phyloP scores from a whole-genome alignment of 768 basidiomycete genomes.

The Lentinus tigrinus region DNA sequence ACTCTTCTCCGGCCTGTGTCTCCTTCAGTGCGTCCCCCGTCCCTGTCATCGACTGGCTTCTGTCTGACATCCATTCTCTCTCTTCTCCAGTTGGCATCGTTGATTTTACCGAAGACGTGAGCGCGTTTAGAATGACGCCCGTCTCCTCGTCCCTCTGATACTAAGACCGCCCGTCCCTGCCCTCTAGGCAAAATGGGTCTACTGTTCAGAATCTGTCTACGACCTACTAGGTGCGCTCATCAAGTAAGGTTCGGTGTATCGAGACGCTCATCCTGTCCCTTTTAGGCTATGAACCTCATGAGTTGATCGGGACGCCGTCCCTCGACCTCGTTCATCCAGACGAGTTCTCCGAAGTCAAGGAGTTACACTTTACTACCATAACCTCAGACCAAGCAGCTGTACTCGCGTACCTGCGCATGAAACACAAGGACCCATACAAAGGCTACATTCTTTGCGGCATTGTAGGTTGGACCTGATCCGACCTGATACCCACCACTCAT shows the following conservation, averaged over 20 bases:
- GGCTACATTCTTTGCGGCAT: conserved; percentile 75
- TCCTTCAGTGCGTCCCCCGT: conserved; percentile 67
- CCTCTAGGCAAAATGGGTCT: conserved; percentile 27
- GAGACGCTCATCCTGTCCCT: background rate
- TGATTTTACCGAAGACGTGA: conserved; percentile 74
- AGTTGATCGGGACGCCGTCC: conserved; percentile 67
- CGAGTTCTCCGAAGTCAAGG: conserved; percentile 63
- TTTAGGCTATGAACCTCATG: conserved; percentile 70
- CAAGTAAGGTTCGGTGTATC: background rate
- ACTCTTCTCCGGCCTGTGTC: conserved; percentile 47
- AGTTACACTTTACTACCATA: conserved; percentile 76
- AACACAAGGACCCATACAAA: conserved; percentile 75
- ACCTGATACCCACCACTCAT: background rate
- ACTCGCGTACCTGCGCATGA: conserved; percentile 74
- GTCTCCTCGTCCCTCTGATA: background rate
- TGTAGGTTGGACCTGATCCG: conserved; percentile 42
- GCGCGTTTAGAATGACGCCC: conserved; percentile 16
- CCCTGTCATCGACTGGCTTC: conserved; percentile 6
- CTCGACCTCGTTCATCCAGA: conserved; percentile 81
- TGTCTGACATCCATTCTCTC: conserved; percentile 3
- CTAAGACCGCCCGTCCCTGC: conserved; percentile 5
- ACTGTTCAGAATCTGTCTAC: conserved; percentile 28
- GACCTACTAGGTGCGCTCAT: conserved; percentile 25
- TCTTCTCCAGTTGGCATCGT: conserved; percentile 65
- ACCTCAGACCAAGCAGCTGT: conserved; percentile 77